Evolutionary conservation across 2,329 filamentous ascomycete species (phyloP), one percentile per base, ranked within the genome.

Genomic region (Lecanicillium sp.): DNA sequence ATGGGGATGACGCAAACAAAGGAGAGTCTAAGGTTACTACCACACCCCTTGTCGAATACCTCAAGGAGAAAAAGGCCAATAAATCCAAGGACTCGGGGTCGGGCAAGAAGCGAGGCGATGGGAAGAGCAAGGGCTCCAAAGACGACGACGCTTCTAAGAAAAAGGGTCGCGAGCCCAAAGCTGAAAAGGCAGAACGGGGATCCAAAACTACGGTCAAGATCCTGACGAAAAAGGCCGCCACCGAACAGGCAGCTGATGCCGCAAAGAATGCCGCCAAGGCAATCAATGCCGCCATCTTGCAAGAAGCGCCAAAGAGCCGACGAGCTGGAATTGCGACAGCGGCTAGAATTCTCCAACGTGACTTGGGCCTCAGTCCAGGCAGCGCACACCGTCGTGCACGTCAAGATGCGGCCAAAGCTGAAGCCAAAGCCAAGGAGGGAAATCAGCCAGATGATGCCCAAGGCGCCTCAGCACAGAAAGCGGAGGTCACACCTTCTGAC

Each of bases 51-150:
- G 87, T 97, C 46, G 89, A 96, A 61, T 94, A 84, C 55, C 75
- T 96, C 29, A 86, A 86, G 55, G 90, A 96, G 64, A 95, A 94
- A 69, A 96, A 95, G 69, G 88, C 88, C 12, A 88, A 81, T 54
- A 83, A 79, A 60, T 69, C 64, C 17, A 83, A 82, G 56, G 80
- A 84, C 3, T 57, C 61, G n/a, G 79, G 84, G 4, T 57, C 62
- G 12, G 56, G 55, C 5, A 68, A 65, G 51, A 59, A 56, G 17
- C 78, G 78, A 58, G 69, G 68, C 37, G 69, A 72, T 23, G 37
- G 21, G 9, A 84, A 84, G 59, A 60, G 57, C n/a, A 79, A 79
- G 60, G 66, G 67, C 43, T 62, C 60, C 5, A 68, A 67, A 52
- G 66, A 69, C 10, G 77, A 79, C 24, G 77, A 81, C 21, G 54